Percentiles rank a stretch among this genome's conserved stretches.
Conservation (phyloP, 2,329 filamentous ascomycete genomes). For the Sarocladium brachiariae region DNA sequence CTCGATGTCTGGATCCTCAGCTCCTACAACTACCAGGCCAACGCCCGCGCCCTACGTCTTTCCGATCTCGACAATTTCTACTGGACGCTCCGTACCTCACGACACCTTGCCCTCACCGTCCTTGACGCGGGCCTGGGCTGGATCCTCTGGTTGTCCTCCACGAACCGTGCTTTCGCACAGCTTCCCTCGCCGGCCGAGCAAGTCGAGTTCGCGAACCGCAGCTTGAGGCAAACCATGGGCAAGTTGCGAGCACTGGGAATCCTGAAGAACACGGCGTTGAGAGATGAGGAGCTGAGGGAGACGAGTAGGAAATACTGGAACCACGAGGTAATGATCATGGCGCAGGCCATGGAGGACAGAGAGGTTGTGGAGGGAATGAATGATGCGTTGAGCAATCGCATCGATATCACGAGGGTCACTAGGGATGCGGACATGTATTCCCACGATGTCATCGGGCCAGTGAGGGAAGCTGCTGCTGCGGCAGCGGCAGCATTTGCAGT, state of each 20-base stretch:
- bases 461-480: neutral
- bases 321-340: slow-evolving; percentile 66
- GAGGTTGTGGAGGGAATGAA: slow-evolving; percentile 68
- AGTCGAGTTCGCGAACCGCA: slow-evolving; percentile 51
- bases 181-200: slow-evolving; percentile 58
- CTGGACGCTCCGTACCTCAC: slow-evolving; percentile 60
- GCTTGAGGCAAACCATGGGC: slow-evolving; percentile 52
- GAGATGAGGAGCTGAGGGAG: slow-evolving; percentile 64
- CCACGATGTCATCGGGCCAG: slow-evolving; percentile 14
- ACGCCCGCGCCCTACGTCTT: slow-evolving; percentile 54
- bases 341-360: slow-evolving; percentile 70
- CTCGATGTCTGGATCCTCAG: slow-evolving; percentile 60
- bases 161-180: slow-evolving; percentile 68
- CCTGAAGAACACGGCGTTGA: slow-evolving; percentile 69
- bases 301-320: slow-evolving; percentile 70
- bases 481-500: no score
- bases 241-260: slow-evolving; percentile 69
- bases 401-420: slow-evolving; percentile 55
- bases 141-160: slow-evolving; percentile 68
- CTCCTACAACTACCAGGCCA: slow-evolving; percentile 58
- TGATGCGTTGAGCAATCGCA: slow-evolving; percentile 55
- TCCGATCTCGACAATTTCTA: slow-evolving; percentile 62
- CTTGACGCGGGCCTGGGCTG: slow-evolving; percentile 59
- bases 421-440: slow-evolving; percentile 59
- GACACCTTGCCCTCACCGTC: slow-evolving; percentile 56